Conservation (phyloP, 2,329 filamentous ascomycete species). For the Apiospora koreana region DNA sequence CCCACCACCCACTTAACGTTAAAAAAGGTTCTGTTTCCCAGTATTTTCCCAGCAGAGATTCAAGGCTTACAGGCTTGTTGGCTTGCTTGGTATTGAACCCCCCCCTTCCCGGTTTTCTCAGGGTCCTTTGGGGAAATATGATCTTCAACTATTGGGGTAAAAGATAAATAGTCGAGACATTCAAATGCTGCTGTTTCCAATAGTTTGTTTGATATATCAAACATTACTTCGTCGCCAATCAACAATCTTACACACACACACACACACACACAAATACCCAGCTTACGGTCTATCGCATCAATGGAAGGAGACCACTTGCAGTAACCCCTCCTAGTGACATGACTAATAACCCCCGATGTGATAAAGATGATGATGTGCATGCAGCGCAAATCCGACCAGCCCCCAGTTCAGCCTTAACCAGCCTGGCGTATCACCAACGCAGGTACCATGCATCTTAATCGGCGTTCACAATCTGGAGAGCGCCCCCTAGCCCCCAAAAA, state of each 20-base stretch:
- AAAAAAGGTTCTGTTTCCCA: background rate
- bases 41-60: background rate
- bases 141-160: slow-evolving; percentile 7
- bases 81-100: background rate
- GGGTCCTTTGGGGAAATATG: slow-evolving; percentile 3
- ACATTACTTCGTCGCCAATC: background rate
- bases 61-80: background rate
- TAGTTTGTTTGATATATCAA: background rate
- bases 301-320: background rate
- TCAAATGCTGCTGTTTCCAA: background rate
- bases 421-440: slow-evolving; percentile 4
- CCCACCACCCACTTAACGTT: slow-evolving; percentile 9
- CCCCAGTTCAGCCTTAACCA: slow-evolving; percentile 8
- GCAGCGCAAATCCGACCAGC: slow-evolving; percentile 1
- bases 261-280: background rate
- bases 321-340: background rate
- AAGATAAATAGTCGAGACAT: background rate
- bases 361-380: slow-evolving; percentile 1
- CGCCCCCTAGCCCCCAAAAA: background rate
- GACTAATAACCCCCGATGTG: slow-evolving; percentile 1
- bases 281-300: background rate
- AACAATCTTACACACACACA: too few relatives aligned
- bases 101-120: background rate
- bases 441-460: slow-evolving; percentile 10
- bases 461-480: background rate